A percentile compares a stretch with the other conserved stretches of the same genome.
Conservation (phyloP, 1,284 basidiomycete species). For the Ganoderma sp. region DNA sequence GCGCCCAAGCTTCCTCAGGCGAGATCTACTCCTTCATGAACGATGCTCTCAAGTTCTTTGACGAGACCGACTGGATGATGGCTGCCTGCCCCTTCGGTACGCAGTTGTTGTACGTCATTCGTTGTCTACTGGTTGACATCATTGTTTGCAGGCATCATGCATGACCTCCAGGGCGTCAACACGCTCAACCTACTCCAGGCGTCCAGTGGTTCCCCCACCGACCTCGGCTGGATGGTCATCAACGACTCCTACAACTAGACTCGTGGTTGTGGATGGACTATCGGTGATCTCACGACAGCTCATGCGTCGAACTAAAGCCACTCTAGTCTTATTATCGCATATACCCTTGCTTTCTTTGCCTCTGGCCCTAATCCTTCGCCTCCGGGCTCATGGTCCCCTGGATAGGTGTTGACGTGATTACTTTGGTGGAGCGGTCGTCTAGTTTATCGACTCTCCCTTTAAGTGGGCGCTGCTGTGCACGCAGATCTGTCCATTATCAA, state of each 20-base stretch:
- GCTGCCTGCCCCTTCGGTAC: slow-evolving; percentile 76
- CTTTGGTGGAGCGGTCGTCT: slow-evolving; percentile 25
- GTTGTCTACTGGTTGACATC: background rate
- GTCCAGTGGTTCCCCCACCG: slow-evolving; percentile 50
- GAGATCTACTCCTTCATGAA: slow-evolving; percentile 66
- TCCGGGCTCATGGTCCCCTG: slow-evolving; percentile 37
- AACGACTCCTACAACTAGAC: slow-evolving; percentile 34
- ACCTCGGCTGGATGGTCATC: slow-evolving; percentile 51
- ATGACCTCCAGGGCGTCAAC: slow-evolving; percentile 74
- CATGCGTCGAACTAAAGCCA: slow-evolving; percentile 12
- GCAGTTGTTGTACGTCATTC: slow-evolving; percentile 31
- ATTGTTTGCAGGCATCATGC: slow-evolving; percentile 61
- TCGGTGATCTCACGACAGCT: background rate
- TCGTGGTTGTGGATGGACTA: background rate
- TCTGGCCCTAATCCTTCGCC: slow-evolving; percentile 16
- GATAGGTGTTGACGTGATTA: slow-evolving; percentile 35
- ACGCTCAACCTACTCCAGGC: slow-evolving; percentile 60
- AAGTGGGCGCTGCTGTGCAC: slow-evolving; percentile 33
- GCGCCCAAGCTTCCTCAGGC: slow-evolving; percentile 53
- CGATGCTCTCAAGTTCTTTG: slow-evolving; percentile 59
- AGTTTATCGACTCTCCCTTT: slow-evolving; percentile 24
- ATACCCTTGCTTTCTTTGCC: slow-evolving; percentile 32
- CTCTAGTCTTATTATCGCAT: slow-evolving; percentile 17
- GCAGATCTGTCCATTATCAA: slow-evolving; percentile 20
- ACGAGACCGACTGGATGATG: slow-evolving; percentile 58